Percentiles rank a stretch among this genome's conserved stretches.
Evolutionary conservation across 2,329 filamentous ascomycete genomes (phyloP).

Genomic region (Bipolaris victoriae): DNA sequence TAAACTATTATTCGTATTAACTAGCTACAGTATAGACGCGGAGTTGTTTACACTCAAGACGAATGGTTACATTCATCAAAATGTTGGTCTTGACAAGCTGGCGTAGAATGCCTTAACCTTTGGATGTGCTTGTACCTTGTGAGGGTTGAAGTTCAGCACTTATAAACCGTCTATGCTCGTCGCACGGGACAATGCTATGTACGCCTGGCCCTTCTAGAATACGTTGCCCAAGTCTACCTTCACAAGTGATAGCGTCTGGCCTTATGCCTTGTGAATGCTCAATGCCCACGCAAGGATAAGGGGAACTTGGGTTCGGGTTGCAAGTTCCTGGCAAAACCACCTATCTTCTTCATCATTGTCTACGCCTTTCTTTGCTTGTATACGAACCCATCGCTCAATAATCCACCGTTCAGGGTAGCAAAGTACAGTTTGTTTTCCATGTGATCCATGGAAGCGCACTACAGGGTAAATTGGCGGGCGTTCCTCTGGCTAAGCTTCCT

Average conservation of each 20-base stretch:
- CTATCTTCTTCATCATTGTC: slow-evolving; percentile 58
- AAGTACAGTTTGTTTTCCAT: not conserved
- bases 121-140: slow-evolving; percentile 92
- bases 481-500: not conserved
- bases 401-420: slow-evolving; percentile 57
- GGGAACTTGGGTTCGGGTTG: slow-evolving; percentile 75
- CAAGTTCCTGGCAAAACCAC: slow-evolving; percentile 83
- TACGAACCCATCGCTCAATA: slow-evolving; percentile 62
- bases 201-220: slow-evolving; percentile 97
- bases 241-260: slow-evolving; percentile 89
- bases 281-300: slow-evolving; percentile 96
- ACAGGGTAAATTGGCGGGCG: not conserved
- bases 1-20: too few species aligned
- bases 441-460: not conserved
- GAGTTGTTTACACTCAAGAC: too few species aligned
- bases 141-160: slow-evolving; percentile 84
- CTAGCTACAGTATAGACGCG: too few species aligned
- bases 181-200: slow-evolving; percentile 92
- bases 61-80: too few species aligned
- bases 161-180: slow-evolving; percentile 86
- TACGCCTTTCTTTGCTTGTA: too few species aligned
- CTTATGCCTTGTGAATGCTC: slow-evolving; percentile 97
- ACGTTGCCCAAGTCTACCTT: slow-evolving; percentile 91
- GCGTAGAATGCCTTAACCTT: slow-evolving; percentile 87
- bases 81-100: slow-evolving; percentile 58